Evolutionary conservation across 192 early-diverging fungal genomes (phyloP).

Genomic region (Martensiomyces pterosporus): DNA sequence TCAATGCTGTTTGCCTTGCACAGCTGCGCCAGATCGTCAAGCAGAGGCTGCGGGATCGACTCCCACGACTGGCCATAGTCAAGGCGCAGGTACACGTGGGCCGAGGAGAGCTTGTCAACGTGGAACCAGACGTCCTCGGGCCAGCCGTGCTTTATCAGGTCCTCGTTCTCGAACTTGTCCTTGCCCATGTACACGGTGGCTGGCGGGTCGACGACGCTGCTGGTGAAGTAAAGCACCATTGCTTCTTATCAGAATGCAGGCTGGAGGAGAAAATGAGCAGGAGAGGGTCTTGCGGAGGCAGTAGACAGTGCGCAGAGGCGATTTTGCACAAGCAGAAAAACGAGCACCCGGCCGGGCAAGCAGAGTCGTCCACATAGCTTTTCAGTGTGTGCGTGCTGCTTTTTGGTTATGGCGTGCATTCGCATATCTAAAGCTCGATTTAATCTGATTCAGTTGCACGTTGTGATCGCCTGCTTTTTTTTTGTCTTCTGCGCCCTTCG

Average conservation of each 20-base stretch:
- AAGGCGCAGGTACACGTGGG: slow-evolving; percentile 94
- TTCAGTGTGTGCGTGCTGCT: too few species aligned
- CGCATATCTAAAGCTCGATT: too few species aligned
- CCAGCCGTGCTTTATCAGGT: slow-evolving; percentile 92
- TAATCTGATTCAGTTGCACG: too few species aligned
- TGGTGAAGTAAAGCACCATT: slow-evolving; percentile 76
- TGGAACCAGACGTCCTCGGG: slow-evolving; percentile 95
- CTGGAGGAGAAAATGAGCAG: too few species aligned
- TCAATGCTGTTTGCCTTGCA: slow-evolving; percentile 98
- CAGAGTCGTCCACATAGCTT: too few species aligned
- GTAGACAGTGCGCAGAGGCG: too few species aligned
- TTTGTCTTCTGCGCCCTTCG: too few species aligned
- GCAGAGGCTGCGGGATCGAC: slow-evolving; percentile 62
- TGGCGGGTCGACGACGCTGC: slow-evolving; percentile 62
- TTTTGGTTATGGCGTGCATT: too few species aligned
- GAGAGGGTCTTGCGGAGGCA: too few species aligned
- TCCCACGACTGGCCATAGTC: slow-evolving; percentile 71
- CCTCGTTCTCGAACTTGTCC: slow-evolving; percentile 98
- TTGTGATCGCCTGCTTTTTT: too few species aligned
- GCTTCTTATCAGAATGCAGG: background rate
- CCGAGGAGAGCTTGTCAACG: slow-evolving; percentile 94
- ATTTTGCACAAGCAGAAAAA: too few species aligned
- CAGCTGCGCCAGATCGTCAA: slow-evolving; percentile 87
- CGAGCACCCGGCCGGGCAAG: too few species aligned
- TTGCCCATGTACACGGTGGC: slow-evolving; percentile 95